Percentiles rank a stretch among this genome's conserved stretches.
phyloP scores from a whole-genome alignment of 2,329 filamentous ascomycete genomes.

The Colletotrichum sansevieriae region DNA sequence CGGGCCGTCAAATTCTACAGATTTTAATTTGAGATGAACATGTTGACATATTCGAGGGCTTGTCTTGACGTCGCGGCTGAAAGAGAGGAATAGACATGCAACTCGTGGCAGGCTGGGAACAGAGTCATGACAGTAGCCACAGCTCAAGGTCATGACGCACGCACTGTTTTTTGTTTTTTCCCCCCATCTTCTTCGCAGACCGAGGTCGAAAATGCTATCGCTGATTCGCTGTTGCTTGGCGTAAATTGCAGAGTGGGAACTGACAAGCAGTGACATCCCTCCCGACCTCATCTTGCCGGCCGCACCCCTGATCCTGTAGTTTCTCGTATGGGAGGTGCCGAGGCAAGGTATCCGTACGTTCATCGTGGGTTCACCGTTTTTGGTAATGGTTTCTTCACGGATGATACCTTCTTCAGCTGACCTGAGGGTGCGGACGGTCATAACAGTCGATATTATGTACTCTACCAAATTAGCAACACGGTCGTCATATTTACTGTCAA shows the following conservation, averaged over 20 bases:
- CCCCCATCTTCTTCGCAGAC: background rate
- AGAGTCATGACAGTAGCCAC: constrained; percentile 16
- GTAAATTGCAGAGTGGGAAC: constrained; percentile 11
- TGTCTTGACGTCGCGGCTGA: constrained; percentile 5
- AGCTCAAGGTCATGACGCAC: constrained; percentile 15
- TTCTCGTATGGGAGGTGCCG: constrained; percentile 36
- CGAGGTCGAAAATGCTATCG: background rate
- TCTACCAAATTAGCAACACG: constrained; percentile 29
- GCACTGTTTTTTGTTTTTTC: too few relatives aligned
- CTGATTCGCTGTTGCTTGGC: background rate
- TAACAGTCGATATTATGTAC: constrained; percentile 22
- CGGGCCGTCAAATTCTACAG: too few relatives aligned
- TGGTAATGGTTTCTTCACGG: constrained; percentile 13
- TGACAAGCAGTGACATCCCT: constrained; percentile 33
- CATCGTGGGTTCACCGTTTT: constrained; percentile 7
- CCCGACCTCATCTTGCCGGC: background rate
- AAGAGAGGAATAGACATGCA: background rate
- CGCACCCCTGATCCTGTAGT: background rate
- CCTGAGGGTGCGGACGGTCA: background rate
- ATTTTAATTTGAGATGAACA: background rate
- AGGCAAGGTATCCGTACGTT: constrained; percentile 5
- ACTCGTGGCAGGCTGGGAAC: constrained; percentile 29
- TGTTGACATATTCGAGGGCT: background rate
- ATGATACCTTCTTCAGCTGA: constrained; percentile 30
- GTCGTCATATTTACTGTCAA: constrained; percentile 6